Conservation (phyloP, 1,284 basidiomycete genomes). For the Laetiporus sulphureus region DNA sequence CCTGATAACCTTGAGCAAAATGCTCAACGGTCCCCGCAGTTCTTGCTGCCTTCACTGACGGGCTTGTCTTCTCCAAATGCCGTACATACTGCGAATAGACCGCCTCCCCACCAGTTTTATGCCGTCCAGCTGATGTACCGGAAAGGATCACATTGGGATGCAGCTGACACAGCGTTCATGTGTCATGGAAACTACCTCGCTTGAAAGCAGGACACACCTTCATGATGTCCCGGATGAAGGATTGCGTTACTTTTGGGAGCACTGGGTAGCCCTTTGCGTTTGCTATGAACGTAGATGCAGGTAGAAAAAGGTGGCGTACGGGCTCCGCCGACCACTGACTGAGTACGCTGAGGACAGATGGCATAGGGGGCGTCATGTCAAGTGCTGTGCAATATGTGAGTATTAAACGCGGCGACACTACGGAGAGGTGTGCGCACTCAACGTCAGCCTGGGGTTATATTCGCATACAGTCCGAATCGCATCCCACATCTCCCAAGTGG, state of each 20-base stretch:
- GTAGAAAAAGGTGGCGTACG: conserved; percentile 82
- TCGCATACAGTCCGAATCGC: conserved; percentile 84
- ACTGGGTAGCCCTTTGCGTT: conserved; percentile 98
- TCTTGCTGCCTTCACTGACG: conserved; percentile 49
- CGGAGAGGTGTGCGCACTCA: conserved; percentile 50
- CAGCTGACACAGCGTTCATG: conserved; percentile 42
- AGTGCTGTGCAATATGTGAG: conserved; percentile 50
- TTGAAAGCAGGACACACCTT: conserved; percentile 46
- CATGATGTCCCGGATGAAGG: conserved; percentile 83
- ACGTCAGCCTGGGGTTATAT: conserved; percentile 75
- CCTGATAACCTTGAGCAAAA: conserved; percentile 90
- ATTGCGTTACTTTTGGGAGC: conserved; percentile 86
- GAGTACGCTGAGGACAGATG: conserved; percentile 64
- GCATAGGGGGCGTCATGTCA: conserved; percentile 84
- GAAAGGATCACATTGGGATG: conserved; percentile 79
- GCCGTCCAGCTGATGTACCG: conserved; percentile 54
- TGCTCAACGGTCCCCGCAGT: conserved; percentile 74
- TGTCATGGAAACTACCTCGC: background rate
- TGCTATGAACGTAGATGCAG: conserved; percentile 87
- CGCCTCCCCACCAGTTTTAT: conserved; percentile 74
- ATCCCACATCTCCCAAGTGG: conserved; percentile 99
- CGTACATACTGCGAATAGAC: conserved; percentile 91
- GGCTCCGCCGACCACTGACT: conserved; percentile 92
- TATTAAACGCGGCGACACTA: conserved; percentile 74
- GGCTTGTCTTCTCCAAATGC: conserved; percentile 75